Base-by-base conservation (phyloP, 2,329 filamentous ascomycete species). In the Graphium sp. region DNA sequence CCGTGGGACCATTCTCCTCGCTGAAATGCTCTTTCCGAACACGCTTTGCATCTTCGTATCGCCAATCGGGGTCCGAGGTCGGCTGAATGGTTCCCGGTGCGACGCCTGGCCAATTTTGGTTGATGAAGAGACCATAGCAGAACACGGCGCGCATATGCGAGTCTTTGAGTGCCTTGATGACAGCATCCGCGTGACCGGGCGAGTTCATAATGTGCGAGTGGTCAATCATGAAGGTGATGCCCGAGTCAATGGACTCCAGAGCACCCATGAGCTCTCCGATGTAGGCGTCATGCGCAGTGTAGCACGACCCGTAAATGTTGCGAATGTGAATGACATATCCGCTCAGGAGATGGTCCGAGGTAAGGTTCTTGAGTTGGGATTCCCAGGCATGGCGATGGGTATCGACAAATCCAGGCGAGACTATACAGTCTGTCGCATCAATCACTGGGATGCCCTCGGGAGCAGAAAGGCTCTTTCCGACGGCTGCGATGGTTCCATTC, bases 301-400 rank as follows among this genome's bases (percentile, higher is more conserved):
- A 26, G 13, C 24, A 26, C n/a, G 24, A 26, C 15, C 24, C 24
- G 24, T 26, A 26, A 13, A 26, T 16, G 13, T 14, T 26, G 6
- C 24, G 24, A 12, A 26, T 26, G 24, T 26, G 28, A 14, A 24
- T 18, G 24, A 45, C 21, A 29, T 48, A 47, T 14, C 41, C 39
- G 12, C 41, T 13, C 11, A 46, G 33, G 6, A 37, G 37, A 3
- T 41, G 36, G 29, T 46, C 35, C 11, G 33, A 32, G 29, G 41
- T 38, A 10, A 29, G 24, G 19, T 37, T 41, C 30, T 49, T 49
- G 22, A 46, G 36, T 21, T 39, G 38, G n/a, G 43, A 40, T 36
- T 60, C 55, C 56, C 56, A 62, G 6, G 56, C 37, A 39, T 62
- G 58, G 24, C 53, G 48, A 28, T 57, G 55, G 2, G 53, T 54